These are phyloP conservation scores for Pythium aquatile DNA, from an alignment of 352 stramenopile species.

Conservation along the genomic window DNA sequence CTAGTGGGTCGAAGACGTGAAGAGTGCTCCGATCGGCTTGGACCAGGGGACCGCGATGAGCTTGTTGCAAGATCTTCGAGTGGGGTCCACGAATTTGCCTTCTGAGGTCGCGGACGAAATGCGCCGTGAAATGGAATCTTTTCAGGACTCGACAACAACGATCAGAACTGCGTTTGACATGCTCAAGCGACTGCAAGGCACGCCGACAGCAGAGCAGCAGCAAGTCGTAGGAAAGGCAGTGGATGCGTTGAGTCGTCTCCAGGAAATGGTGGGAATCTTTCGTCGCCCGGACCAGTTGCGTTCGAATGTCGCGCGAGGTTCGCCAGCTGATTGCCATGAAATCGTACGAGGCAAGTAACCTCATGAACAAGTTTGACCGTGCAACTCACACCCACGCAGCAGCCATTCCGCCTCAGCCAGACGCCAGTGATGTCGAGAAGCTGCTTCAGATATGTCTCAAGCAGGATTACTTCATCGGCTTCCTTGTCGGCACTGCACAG, in stretches of 20 bases:
- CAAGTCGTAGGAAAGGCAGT: not conserved
- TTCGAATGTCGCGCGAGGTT: not conserved
- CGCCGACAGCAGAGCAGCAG: not conserved
- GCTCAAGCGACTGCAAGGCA: not conserved
- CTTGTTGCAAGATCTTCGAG: not conserved
- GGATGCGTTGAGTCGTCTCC: not conserved
- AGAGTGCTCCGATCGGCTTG: too few relatives aligned
- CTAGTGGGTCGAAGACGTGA: too few relatives aligned
- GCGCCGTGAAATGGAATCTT: not conserved
- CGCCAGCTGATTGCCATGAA: slow-evolving; percentile 7
- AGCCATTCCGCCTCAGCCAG: not conserved
- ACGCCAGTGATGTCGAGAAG: slow-evolving; percentile 7
- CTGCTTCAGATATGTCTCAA: slow-evolving; percentile 17
- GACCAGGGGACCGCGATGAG: too few relatives aligned
- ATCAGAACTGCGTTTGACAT: not conserved
- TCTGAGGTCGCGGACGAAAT: not conserved
- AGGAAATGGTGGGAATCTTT: not conserved
- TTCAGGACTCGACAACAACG: not conserved
- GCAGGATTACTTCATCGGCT: slow-evolving; percentile 11
- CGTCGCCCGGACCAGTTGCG: slow-evolving; percentile 5
- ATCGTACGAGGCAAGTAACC: slow-evolving; percentile 14
- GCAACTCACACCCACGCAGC: slow-evolving; percentile 9
- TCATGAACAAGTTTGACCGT: slow-evolving; percentile 22
- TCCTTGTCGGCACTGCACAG: slow-evolving; percentile 9
- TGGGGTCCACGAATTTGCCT: not conserved